A percentile compares a stretch with the other conserved stretches of the same genome.
Evolutionary conservation across 371 early-diverging fungal genomes (phyloP).

Genomic region (Syncephalastrum sp.): DNA sequence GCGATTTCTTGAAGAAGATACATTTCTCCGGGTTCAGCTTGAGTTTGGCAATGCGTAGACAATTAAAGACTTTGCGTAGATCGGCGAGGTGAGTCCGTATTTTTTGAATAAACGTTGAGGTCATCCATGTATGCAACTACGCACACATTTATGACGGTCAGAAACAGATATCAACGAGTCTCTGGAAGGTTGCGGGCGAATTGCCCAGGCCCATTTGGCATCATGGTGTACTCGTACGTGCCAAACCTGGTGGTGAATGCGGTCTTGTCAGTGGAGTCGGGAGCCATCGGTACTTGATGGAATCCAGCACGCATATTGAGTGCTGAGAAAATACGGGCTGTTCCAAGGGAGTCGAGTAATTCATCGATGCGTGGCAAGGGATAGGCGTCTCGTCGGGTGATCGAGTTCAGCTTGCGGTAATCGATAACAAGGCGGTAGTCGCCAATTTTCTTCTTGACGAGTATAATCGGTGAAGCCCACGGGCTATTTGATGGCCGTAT

Average conservation of each 20-base stretch:
- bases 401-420: slow-evolving; percentile 32
- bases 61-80: no score
- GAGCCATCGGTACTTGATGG: slow-evolving; percentile 15
- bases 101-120: no score
- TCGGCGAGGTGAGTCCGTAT: no score
- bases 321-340: slow-evolving; percentile 21
- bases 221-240: slow-evolving; percentile 42
- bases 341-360: slow-evolving; percentile 25
- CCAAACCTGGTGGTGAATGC: slow-evolving; percentile 43
- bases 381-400: slow-evolving; percentile 32
- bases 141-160: no score
- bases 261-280: slow-evolving; percentile 21
- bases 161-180: no score
- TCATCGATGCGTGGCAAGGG: slow-evolving; percentile 45
- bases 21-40: no score
- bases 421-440: slow-evolving; percentile 30
- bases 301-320: slow-evolving; percentile 37
- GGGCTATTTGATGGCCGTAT: slow-evolving; percentile 21
- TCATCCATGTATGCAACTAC: no score
- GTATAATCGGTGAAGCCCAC: slow-evolving; percentile 7
- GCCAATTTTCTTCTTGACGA: slow-evolving; percentile 46
- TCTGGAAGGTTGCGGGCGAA: no score
- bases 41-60: no score
- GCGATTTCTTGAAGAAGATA: no score
- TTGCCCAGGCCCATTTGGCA: slow-evolving; percentile 53